Percentiles rank a stretch among this genome's conserved stretches.
These are phyloP conservation scores for Talaromyces sp. DNA, from an alignment of 2,329 filamentous ascomycete genomes.

Conservation along the genomic window DNA sequence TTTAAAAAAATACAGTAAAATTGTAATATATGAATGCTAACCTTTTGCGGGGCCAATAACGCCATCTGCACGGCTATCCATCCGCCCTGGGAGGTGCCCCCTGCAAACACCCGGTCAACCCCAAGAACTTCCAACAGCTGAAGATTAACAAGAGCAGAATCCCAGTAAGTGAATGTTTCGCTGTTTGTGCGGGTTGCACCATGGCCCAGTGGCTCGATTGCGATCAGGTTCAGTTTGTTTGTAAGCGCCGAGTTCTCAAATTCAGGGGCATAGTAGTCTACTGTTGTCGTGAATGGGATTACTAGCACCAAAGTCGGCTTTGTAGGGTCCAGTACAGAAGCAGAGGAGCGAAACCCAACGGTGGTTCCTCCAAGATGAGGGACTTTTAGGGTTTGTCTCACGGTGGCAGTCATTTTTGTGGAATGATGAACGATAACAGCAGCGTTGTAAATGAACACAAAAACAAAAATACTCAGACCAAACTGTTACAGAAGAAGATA, in stretches of 20 bases:
- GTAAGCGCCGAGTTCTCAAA: constrained; percentile 27
- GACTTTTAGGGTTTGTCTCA: constrained; percentile 29
- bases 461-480: background rate
- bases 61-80: constrained; percentile 48
- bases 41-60: constrained; percentile 39
- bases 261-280: constrained; percentile 35
- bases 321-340: constrained; percentile 37
- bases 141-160: constrained; percentile 42
- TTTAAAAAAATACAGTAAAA: too few relatives aligned
- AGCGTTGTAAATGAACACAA: background rate
- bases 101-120: constrained; percentile 35
- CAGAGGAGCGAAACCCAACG: constrained; percentile 39
- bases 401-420: background rate
- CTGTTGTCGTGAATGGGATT: constrained; percentile 43
- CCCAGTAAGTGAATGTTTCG: constrained; percentile 46
- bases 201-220: constrained; percentile 47
- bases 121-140: constrained; percentile 47
- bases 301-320: constrained; percentile 46
- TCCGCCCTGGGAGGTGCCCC: constrained; percentile 46
- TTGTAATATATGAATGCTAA: too few relatives aligned
- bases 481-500: background rate
- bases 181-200: constrained; percentile 35
- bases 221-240: constrained; percentile 39
- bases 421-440: background rate
- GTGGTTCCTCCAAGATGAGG: constrained; percentile 43